Base-by-base conservation (phyloP, 2,329 filamentous ascomycete species). In the Paracamarosporium sp. region DNA sequence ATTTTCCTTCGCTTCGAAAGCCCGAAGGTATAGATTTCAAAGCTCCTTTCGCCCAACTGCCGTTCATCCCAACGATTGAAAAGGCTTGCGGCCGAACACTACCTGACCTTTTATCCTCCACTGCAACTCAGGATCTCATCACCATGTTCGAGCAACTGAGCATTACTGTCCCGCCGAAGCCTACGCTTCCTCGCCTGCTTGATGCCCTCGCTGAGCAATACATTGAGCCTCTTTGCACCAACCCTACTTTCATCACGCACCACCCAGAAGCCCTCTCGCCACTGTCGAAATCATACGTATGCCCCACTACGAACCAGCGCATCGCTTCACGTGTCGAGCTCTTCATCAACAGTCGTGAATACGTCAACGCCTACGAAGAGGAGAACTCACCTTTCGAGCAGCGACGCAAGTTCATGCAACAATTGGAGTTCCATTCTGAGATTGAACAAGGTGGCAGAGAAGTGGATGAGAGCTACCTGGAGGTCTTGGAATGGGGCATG, bases 291-390 rank as follows among this genome's bases (percentile, higher is more conserved):
- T 93, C 91, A 51, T 96, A 92, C 78, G 69, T 83, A 20, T 92
- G 93, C 73, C 85, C 87, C 0, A 76, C 71, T 8, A 81, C 88
- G 0, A 82, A 83, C 13, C 93, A 97, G 73, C 77, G 85, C 8
- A 87, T 97, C 1, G 90, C 92, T 1, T 91, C 92, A 0, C 88
- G 93, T 5, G 91, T 90, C 0, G 93, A 97, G 77, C 85, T 97
- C 22, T 97, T 96, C 78, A 86, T 96, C 61, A 80, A 86, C 48
- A 88, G 90, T 38, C 86, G 87, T 53, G 95, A 99, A 73, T 84
- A 97, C 30, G 92, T 94, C 59, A 99, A 99, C 77, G 96, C 94
- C 81, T 99, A 99, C 76, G 95, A 99, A 76, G 95, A 99, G 78
- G 95, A 99, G 75, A 99, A 99, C 76, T 91, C 92, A 50, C 95